Conservation (phyloP, 2,329 filamentous ascomycete species). For the Ascochyta viciae-villosae region DNA sequence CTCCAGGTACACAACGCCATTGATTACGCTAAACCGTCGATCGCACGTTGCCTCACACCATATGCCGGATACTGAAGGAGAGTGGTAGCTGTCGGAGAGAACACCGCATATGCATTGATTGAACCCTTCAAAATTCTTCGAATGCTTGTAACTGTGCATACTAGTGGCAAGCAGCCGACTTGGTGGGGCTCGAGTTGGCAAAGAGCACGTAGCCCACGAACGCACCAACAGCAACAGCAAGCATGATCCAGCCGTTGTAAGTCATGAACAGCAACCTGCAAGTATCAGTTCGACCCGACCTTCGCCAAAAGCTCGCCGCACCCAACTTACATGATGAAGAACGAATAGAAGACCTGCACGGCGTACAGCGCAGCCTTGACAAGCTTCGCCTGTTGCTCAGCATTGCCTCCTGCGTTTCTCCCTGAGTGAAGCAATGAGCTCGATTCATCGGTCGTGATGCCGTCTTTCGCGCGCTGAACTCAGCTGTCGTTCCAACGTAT, state of each 20-base stretch:
- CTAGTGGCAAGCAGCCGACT: conserved; percentile 90
- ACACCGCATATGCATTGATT: conserved; percentile 2
- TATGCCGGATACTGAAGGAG: conserved; percentile 12
- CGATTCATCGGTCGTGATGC: conserved; percentile 53
- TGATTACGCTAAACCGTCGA: conserved; percentile 2
- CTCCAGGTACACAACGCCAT: neutral
- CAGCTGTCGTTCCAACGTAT: conserved; percentile 33
- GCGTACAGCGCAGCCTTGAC: conserved; percentile 86
- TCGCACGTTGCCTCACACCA: conserved; percentile 7
- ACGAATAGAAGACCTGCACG: conserved; percentile 96
- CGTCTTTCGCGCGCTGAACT: conserved; percentile 37
- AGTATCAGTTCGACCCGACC: conserved; percentile 20
- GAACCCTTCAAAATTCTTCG: neutral
- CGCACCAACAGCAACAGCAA: conserved; percentile 85
- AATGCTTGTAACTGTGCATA: neutral
- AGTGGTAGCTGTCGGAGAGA: neutral
- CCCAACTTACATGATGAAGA: conserved; percentile 94
- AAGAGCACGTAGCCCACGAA: conserved; percentile 89
- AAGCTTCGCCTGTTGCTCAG: conserved; percentile 73
- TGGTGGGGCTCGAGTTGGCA: conserved; percentile 72
- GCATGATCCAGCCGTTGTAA: conserved; percentile 99
- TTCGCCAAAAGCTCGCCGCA: neutral
- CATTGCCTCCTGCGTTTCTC: conserved; percentile 63
- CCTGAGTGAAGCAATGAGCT: conserved; percentile 79
- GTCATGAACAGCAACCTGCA: conserved; percentile 98